Percentiles rank a stretch among this genome's conserved stretches.
Evolutionary conservation across 768 basidiomycete species (phyloP).

Genomic region (Clitopilus hobsonii): DNA sequence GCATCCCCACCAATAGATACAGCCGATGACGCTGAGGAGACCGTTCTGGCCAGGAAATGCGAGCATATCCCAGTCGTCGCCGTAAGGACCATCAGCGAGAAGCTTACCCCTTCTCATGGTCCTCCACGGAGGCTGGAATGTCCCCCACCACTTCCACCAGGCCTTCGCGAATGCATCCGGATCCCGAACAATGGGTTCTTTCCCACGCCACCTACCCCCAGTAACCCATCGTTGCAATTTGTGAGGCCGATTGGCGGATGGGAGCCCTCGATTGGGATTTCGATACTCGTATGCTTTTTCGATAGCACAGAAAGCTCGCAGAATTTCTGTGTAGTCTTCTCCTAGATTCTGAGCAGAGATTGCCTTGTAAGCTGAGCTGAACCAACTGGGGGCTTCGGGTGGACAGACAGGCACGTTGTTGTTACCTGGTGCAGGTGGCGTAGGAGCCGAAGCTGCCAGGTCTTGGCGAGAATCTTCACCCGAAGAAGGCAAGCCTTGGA

Average conservation of each 20-base stretch:
- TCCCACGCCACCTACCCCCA: background rate
- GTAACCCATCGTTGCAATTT: background rate
- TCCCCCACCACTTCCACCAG: background rate
- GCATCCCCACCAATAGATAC: constrained; percentile 8
- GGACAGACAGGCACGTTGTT: background rate
- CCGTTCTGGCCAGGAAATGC: constrained; percentile 6
- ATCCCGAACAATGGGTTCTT: background rate
- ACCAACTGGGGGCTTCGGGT: background rate
- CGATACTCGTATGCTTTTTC: background rate
- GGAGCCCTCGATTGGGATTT: background rate
- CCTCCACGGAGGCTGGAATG: background rate
- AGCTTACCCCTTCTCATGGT: background rate
- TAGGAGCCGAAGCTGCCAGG: background rate
- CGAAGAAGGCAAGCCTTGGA: no score
- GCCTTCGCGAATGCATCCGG: background rate
- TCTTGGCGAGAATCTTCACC: background rate
- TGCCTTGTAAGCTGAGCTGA: background rate
- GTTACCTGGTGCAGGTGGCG: background rate
- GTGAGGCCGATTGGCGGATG: background rate
- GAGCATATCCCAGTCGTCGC: background rate
- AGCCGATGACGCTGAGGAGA: constrained; percentile 5
- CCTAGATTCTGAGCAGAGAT: background rate
- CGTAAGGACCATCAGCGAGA: background rate
- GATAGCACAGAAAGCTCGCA: background rate
- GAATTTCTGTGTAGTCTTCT: background rate